Base-by-base conservation (phyloP, 108 stramenopile species). In the Cyclostephanos invisitatus region DNA sequence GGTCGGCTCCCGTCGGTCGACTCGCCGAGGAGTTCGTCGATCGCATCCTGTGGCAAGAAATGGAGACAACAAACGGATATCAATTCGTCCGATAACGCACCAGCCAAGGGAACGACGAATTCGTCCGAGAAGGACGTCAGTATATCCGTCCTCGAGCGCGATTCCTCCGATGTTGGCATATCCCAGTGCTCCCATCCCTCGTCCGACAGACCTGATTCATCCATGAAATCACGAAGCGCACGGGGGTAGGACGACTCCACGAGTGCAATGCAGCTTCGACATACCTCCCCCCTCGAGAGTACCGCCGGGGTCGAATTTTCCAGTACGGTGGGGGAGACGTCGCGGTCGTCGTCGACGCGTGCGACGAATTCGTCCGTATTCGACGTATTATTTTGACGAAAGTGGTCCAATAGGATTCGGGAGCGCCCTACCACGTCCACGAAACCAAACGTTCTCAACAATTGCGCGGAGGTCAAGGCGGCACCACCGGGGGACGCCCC, bases 381-480 rank as follows among this genome's bases (percentile, higher is more conserved):
- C 40, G 10, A 1, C 32, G 32, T 32, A 2, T 2, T 32, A 0
- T 49, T 49, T 18, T 4, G 15, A 14, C 6, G 55, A 18, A 64
- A 67, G 4, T 22, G 55, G 38, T 56, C 54, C 21, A 46, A 53
- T 2, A 75, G 49, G 5, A 40, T 68, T 37, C 59, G 35, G n/a
- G 42, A 47, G 50, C 62, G 55, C 20, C 29, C 37, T 17, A 46
- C 51, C 21, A 70, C 42, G 20, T 87, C 84, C 7, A 94, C 88
- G 70, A 94, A 94, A 8, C 93, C 93, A 83, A 90, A 94, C 5
- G 93, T 94, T 83, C 89, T 89, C 11, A 94, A 73, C 5, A 87
- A 42, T 73, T 94, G 89, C 11, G 83, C 83, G 7, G 87, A 85
- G 10, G 83, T 91, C 42, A 94, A 70, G 24, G 77, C 74, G 24